Percentiles rank a stretch among this genome's conserved stretches.
These are phyloP conservation scores for Epichloe festucae DNA, from an alignment of 2,329 filamentous ascomycete genomes.

Conservation along the genomic window DNA sequence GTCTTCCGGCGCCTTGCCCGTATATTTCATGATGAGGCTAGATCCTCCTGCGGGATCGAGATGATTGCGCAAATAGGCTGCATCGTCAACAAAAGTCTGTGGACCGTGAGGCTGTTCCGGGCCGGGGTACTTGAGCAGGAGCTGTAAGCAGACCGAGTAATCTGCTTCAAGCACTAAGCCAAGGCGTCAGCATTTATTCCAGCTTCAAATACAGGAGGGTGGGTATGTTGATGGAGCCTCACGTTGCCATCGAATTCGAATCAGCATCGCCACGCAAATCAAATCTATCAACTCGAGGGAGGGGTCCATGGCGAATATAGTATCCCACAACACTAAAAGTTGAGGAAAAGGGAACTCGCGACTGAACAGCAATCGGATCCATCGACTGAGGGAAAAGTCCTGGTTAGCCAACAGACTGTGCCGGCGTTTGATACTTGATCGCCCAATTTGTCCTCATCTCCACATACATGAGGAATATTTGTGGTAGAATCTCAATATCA, in stretches of 20 bases:
- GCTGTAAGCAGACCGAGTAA: conserved; percentile 70
- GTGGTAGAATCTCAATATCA: conserved; percentile 79
- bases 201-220: background rate
- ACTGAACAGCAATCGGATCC: conserved; percentile 86
- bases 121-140: conserved; percentile 72
- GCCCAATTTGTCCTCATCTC: background rate
- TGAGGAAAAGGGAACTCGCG: conserved; percentile 86
- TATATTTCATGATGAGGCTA: conserved; percentile 59
- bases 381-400: conserved; percentile 46
- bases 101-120: conserved; percentile 51
- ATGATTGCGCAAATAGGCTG: conserved; percentile 58
- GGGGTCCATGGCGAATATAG: conserved; percentile 76
- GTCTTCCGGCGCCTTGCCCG: conserved; percentile 38
- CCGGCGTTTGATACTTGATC: background rate
- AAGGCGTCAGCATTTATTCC: conserved; percentile 12
- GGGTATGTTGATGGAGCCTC: conserved; percentile 21
- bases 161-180: conserved; percentile 65
- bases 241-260: conserved; percentile 85
- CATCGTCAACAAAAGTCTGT: conserved; percentile 75
- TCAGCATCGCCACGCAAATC: conserved; percentile 86
- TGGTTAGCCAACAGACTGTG: conserved; percentile 1
- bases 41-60: conserved; percentile 48
- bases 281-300: conserved; percentile 70
- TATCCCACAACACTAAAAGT: conserved; percentile 77
- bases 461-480: conserved; percentile 83